These are phyloP conservation scores for Talaromyces rugulosus DNA, from an alignment of 2,329 filamentous ascomycete genomes.

Conservation along the genomic window DNA sequence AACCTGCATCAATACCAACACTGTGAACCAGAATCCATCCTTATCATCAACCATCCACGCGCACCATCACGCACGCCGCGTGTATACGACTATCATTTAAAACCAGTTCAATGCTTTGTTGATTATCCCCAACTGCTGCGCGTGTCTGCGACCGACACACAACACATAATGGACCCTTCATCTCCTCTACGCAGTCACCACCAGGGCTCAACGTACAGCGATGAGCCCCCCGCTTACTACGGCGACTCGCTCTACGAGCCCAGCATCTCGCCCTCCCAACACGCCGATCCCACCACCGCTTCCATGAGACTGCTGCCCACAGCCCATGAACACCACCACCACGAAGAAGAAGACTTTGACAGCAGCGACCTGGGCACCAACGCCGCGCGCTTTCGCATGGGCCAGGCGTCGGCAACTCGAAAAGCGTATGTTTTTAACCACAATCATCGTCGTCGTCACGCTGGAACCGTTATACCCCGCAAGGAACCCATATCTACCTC, in stretches of 20 bases:
- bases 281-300: slow-evolving; percentile 27
- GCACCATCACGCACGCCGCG: background rate
- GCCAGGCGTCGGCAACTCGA: slow-evolving; percentile 20
- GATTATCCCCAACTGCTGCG: background rate
- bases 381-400: slow-evolving; percentile 25
- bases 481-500: background rate
- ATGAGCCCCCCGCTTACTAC: slow-evolving; percentile 41
- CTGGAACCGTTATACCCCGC: background rate
- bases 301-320: slow-evolving; percentile 45
- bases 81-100: background rate
- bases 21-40: background rate
- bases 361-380: slow-evolving; percentile 19
- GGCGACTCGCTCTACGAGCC: slow-evolving; percentile 19
- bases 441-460: background rate
- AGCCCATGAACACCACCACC: slow-evolving; percentile 25
- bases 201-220: slow-evolving; percentile 33
- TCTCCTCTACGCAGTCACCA: slow-evolving; percentile 18
- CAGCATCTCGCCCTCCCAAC: slow-evolving; percentile 28
- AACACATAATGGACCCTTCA: slow-evolving; percentile 13
- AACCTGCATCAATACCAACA: background rate
- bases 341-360: slow-evolving; percentile 26
- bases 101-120: background rate
- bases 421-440: slow-evolving; percentile 34
- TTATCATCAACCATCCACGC: background rate
- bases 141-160: slow-evolving; percentile 4